Evolutionary conservation across 768 basidiomycete genomes (phyloP), one percentile per base, ranked within the genome.

Genomic region (Calocera cornea): DNA sequence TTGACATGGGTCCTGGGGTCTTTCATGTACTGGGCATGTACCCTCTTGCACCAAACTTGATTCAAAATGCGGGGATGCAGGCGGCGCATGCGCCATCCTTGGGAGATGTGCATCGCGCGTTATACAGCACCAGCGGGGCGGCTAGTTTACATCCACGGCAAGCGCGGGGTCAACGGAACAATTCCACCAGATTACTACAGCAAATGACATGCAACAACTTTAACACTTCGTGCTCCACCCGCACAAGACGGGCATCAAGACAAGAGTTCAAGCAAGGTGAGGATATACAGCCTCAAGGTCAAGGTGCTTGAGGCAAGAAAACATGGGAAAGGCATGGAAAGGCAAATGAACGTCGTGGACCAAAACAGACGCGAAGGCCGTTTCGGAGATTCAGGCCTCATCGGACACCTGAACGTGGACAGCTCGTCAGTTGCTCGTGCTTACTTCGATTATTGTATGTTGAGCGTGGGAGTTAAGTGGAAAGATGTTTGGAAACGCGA

Each of bases 141-240:
- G 36, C 14, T 38, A 38, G 36, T 14, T 5, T 38, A 38, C 36
- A 38, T 38, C 36, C 36, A 38, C 7, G 36, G 36, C 14, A 14
- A 5, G 36, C 36, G 14, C 36, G 14, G 36, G 36, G 14, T 38
- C 36, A 14, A 38, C 7, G 36, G 5, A 38, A n/a, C n/a, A 38
- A 38, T 38, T 38, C 36, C 44, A 60, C 54, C 54, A 60, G 27
- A 60, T 60, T 27, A 60, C 54, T 60, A 60, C 54, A 60, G 54
- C 24, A 60, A 60, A 29, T 60, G 54, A 60, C 31, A 60, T 60
- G 24, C 54, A 27, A 60, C 54, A 16, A 33, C 14, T 60, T 60
- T 33, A 11, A 60, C 11, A 60, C 36, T 38, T 38, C 36, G 36
- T 14, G 14, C 54, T 60, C 24, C 54, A 60, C 27, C 54, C 22